Evolutionary conservation across 2,329 filamentous ascomycete species (phyloP).

Genomic region (Thyridium curvatum): DNA sequence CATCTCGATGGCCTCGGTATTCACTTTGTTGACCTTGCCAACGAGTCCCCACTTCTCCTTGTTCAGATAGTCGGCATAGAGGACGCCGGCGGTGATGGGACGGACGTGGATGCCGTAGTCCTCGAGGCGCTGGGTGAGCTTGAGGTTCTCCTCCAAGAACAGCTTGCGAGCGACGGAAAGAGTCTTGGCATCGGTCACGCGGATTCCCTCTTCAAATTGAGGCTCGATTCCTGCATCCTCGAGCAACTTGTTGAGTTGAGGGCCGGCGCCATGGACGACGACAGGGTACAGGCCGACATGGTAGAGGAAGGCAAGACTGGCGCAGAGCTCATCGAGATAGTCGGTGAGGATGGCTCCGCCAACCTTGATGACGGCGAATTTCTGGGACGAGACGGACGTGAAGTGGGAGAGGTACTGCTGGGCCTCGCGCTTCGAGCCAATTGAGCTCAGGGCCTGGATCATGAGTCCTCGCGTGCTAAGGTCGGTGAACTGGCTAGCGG

Average conservation of each 20-base stretch:
- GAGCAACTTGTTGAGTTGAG: constrained; percentile 87
- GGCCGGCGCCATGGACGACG: constrained; percentile 90
- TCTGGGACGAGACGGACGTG: constrained; percentile 90
- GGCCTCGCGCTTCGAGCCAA: constrained; percentile 91
- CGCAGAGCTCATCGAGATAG: constrained; percentile 85
- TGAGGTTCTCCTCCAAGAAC: constrained; percentile 92
- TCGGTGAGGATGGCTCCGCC: constrained; percentile 94
- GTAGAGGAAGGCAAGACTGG: constrained; percentile 84
- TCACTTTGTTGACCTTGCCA: constrained; percentile 89
- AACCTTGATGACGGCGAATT: constrained; percentile 98
- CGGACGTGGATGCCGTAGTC: constrained; percentile 83
- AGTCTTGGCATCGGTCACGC: constrained; percentile 93
- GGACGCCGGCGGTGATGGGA: constrained; percentile 83
- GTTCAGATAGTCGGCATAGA: constrained; percentile 90
- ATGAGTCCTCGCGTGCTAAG: constrained; percentile 72
- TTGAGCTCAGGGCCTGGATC: constrained; percentile 87
- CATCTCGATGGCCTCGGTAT: constrained; percentile 83
- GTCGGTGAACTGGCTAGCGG: constrained; percentile 30
- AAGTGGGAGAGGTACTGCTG: constrained; percentile 98
- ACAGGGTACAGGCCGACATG: constrained; percentile 93
- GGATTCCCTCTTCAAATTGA: constrained; percentile 92
- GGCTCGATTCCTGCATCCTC: constrained; percentile 90
- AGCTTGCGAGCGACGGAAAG: constrained; percentile 84
- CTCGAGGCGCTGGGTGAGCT: constrained; percentile 84
- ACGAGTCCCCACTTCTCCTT: constrained; percentile 95